Evolutionary conservation across 192 early-diverging fungal genomes (phyloP).

Genomic region (Podochytrium sp.): DNA sequence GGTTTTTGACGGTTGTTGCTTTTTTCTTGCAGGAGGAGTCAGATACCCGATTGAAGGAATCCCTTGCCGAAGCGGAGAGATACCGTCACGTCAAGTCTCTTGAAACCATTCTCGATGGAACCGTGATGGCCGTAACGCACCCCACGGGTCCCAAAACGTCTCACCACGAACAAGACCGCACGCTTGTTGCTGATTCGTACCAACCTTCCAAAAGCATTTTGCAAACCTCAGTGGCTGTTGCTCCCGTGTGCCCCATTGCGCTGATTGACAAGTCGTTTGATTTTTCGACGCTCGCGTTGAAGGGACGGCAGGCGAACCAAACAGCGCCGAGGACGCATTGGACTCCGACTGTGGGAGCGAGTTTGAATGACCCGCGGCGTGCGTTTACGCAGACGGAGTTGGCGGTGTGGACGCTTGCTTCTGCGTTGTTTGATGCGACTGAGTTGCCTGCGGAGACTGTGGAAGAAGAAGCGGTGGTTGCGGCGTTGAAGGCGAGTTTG

Average conservation of each 20-base stretch:
- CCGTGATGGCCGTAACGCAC: background rate
- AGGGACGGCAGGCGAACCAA: background rate
- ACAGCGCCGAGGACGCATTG: background rate
- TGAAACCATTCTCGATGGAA: constrained; percentile 13
- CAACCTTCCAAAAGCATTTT: constrained; percentile 3
- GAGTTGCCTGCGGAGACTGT: background rate
- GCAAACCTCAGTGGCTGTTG: background rate
- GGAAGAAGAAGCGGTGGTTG: background rate
- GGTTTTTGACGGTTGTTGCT: background rate
- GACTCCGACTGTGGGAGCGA: background rate
- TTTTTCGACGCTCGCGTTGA: background rate
- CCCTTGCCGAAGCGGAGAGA: constrained; percentile 2
- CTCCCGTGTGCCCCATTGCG: constrained; percentile 21
- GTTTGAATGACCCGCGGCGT: background rate
- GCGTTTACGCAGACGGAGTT: constrained; percentile 43
- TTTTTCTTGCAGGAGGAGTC: background rate
- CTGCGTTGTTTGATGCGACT: constrained; percentile 59
- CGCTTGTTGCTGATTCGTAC: background rate
- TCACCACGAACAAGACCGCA: background rate
- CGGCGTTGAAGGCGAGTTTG: constrained; percentile 39
- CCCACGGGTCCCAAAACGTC: background rate
- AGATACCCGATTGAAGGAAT: background rate
- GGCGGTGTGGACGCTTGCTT: constrained; percentile 55
- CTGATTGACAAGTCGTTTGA: constrained; percentile 11
- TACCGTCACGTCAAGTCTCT: constrained; percentile 14